Base-by-base conservation (phyloP, 2,329 filamentous ascomycete species). In the Colletotrichum nymphaeae region DNA sequence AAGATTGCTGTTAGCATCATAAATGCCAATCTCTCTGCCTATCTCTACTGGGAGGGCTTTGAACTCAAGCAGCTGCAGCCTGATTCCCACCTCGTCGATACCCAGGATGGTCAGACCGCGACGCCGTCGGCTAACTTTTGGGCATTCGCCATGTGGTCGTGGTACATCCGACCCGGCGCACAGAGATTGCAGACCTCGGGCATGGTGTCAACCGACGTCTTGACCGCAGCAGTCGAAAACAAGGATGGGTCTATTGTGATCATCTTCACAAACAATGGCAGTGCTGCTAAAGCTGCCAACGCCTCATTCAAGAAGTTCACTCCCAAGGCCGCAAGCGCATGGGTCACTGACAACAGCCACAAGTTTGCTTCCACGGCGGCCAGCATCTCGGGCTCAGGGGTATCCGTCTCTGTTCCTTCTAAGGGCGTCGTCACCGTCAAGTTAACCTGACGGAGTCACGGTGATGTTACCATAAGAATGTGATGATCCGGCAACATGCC, bases 41-140 rank as follows among this genome's bases (percentile, higher is more conserved):
- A 89, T 76, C 81, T 90, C 5, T 90, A 88, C 80, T 90, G 88
- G 88, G 85, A 88, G 77, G 87, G 87, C 35, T 79, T 80, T 22
- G 78, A 82, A 75, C 74, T 78, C 57, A 76, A 78, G 58, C 77
- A 81, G 67, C 77, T 76, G 30, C 78, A 79, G 67, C 76, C 78
- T 1, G 76, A 74, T 19, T 76, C 75, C 9, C 78, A 81, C 62
- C 76, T 81, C 1, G 76, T 80, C n/a, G 78, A 77, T 75, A 73
- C 78, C 1, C 75, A 73, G 53, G 78, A 79, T 67, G 77, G 78
- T 6, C 73, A 75, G 28, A 62, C 58, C 80, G 80, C 78, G 78
- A 81, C 75, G 26, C 79, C 81, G 6, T 78, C 81, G 8, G 77
- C 78, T 68, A 78, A 80, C 5, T 78, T 84, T 28, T 85, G 83